phyloP scores from a whole-genome alignment of 257 asterid genomes.

The Orobanche coerulescens region DNA sequence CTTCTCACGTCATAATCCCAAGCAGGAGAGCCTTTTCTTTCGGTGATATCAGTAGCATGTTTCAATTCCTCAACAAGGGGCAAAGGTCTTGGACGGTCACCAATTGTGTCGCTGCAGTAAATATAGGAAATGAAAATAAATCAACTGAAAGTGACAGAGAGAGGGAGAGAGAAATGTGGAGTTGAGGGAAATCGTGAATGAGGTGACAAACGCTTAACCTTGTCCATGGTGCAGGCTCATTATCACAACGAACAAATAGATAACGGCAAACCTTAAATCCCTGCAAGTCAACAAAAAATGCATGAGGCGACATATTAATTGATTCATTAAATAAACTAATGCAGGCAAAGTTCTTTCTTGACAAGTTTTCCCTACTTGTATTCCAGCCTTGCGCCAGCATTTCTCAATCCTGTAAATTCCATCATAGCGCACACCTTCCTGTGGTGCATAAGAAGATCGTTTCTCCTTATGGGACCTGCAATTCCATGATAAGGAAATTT shows the following conservation, averaged over 20 bases:
- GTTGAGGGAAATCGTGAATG: too few species aligned
- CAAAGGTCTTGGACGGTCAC: slow-evolving; percentile 74
- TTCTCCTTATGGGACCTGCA: slow-evolving; percentile 83
- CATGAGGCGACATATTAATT: slow-evolving; percentile 11
- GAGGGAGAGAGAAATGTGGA: neutral
- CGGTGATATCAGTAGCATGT: slow-evolving; percentile 50
- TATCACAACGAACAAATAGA: slow-evolving; percentile 94
- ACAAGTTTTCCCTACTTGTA: slow-evolving; percentile 35
- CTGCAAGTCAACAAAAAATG: slow-evolving; percentile 26
- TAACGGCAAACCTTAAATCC: slow-evolving; percentile 79
- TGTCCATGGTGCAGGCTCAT: slow-evolving; percentile 96
- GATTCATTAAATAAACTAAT: neutral
- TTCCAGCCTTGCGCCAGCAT: slow-evolving; percentile 85
- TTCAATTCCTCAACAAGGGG: slow-evolving; percentile 56
- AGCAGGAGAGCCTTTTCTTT: slow-evolving; percentile 55
- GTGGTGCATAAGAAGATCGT: slow-evolving; percentile 80
- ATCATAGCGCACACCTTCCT: slow-evolving; percentile 75
- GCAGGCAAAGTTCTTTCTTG: neutral
- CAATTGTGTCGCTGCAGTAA: slow-evolving; percentile 52
- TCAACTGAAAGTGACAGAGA: neutral
- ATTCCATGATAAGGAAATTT: slow-evolving; percentile 9
- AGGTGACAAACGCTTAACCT: too few species aligned
- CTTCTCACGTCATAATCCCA: slow-evolving; percentile 86
- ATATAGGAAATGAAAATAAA: too few species aligned
- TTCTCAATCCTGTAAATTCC: slow-evolving; percentile 89